phyloP scores from a whole-genome alignment of 495 filamentous ascomycete species.

The Annulohypoxylon bovei region DNA sequence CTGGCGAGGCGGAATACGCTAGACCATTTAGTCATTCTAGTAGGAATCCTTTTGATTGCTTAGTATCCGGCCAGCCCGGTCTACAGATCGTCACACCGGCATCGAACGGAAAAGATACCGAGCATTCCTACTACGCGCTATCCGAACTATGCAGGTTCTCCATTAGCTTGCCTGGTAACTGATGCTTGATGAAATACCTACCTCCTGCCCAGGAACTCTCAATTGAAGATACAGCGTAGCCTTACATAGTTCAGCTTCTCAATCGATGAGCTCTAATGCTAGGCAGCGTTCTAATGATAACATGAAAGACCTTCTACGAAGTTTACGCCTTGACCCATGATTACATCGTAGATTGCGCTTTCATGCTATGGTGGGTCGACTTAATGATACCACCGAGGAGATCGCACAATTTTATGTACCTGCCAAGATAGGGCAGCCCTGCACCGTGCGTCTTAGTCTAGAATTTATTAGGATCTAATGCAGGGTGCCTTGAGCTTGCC shows the following conservation, averaged over 20 bases:
- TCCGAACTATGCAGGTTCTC: too few relatives aligned
- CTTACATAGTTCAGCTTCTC: too few relatives aligned
- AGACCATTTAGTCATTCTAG: not conserved
- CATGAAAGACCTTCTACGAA: too few relatives aligned
- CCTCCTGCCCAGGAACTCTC: too few relatives aligned
- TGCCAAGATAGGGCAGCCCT: not conserved
- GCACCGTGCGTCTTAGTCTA: not conserved
- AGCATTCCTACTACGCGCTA: not conserved
- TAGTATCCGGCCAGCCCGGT: too few relatives aligned
- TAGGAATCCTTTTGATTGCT: not conserved
- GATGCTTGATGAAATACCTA: too few relatives aligned
- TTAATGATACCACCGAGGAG: not conserved
- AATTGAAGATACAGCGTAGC: too few relatives aligned
- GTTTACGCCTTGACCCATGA: not conserved
- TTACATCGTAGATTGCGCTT: not conserved
- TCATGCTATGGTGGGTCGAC: not conserved
- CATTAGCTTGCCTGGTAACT: too few relatives aligned
- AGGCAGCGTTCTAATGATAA: too few relatives aligned
- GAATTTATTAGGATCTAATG: not conserved
- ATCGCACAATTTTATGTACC: not conserved
- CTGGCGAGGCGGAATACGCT: not conserved
- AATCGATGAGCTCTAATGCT: too few relatives aligned
- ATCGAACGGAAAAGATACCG: not conserved
- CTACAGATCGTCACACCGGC: not conserved
- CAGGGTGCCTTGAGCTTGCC: not conserved